phyloP scores from a whole-genome alignment of 345 rosid genomes.

The Citrus australasica region DNA sequence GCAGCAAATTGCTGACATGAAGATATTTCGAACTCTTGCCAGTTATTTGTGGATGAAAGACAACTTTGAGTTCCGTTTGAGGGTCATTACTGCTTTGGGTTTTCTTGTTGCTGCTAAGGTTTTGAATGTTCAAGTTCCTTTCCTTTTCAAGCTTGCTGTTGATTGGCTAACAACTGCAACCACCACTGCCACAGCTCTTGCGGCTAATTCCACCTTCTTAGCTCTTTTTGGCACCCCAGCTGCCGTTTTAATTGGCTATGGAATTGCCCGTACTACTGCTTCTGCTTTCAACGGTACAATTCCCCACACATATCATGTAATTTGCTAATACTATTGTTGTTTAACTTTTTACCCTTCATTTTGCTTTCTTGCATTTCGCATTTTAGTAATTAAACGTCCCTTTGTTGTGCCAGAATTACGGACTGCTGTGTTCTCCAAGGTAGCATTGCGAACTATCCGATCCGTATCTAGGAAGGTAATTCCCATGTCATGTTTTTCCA shows the following conservation, averaged over 20 bases:
- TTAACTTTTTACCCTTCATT: not conserved
- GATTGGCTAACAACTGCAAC: conserved; percentile 78
- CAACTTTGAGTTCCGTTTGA: conserved; percentile 70
- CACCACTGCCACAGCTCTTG: conserved; percentile 45
- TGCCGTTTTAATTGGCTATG: conserved; percentile 85
- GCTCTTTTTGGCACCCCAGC: conserved; percentile 80
- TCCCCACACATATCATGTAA: not conserved
- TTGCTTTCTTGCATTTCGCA: not conserved
- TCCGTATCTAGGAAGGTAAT: conserved; percentile 87
- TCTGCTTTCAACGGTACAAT: conserved; percentile 85
- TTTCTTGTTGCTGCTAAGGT: conserved; percentile 91
- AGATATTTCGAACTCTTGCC: conserved; percentile 75
- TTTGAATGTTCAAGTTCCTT: conserved; percentile 91
- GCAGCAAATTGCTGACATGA: conserved; percentile 49
- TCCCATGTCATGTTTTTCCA: not conserved
- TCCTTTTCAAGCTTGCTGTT: conserved; percentile 88
- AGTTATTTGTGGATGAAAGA: conserved; percentile 89
- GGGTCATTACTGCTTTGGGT: conserved; percentile 78
- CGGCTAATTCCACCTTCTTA: conserved; percentile 59
- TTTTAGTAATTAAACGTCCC: not conserved
- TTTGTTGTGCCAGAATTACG: conserved; percentile 68
- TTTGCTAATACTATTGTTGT: not conserved
- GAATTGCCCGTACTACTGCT: conserved; percentile 79
- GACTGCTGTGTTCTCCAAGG: conserved; percentile 94
- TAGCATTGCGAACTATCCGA: conserved; percentile 84